Evolutionary conservation across 768 basidiomycete species (phyloP), one percentile per base, ranked within the genome.

Genomic region (Auriscalpium orientale): DNA sequence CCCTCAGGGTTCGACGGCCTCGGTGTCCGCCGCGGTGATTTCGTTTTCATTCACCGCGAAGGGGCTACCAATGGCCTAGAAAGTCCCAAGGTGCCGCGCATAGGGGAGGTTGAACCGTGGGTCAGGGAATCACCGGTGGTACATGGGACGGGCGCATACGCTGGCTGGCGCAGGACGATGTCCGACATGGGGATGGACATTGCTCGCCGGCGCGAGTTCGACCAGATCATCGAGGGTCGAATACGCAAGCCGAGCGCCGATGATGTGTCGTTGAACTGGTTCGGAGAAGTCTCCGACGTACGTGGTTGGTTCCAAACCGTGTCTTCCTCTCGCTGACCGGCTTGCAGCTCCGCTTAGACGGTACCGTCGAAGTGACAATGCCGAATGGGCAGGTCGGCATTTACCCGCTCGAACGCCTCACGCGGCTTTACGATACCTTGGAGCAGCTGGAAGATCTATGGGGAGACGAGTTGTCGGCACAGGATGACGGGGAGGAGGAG

Each of bases 41-140:
- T 84, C 58, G 91, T 97, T 15, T 84, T 98, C 62, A 76, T 95
- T 53, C 87, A 92, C 68, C 74, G 72, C 6, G 73, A 76, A 60
- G 84, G 82, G 44, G 72, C 77, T n/a, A 85, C 81, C 13, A 97
- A 95, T 66, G 89, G 91, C 10, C 79, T 79, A 36, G 66, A 76
- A 34, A 68, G 73, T 12, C 90, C 93, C 4, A 74, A 77, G 55
- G 87, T 98, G 35, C 92, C 93, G 9, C 78, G 78, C 50, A 87
- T 98, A 28, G 94, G 94, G 28, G 90, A 94, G 70, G 67, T 91
- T 22, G 92, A 93, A 65, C 67, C 77, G 21, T 91, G 89, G 86
- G 83, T 91, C 22, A 79, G 82, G 48, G 85, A 92, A 62, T 61
- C 71, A 37, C 79, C 82, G 0, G 68, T 77, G 7, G 53, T 70